phyloP scores from a whole-genome alignment of 225 moss, liverwort and hornwort genomes.

The Bryum argenteum region DNA sequence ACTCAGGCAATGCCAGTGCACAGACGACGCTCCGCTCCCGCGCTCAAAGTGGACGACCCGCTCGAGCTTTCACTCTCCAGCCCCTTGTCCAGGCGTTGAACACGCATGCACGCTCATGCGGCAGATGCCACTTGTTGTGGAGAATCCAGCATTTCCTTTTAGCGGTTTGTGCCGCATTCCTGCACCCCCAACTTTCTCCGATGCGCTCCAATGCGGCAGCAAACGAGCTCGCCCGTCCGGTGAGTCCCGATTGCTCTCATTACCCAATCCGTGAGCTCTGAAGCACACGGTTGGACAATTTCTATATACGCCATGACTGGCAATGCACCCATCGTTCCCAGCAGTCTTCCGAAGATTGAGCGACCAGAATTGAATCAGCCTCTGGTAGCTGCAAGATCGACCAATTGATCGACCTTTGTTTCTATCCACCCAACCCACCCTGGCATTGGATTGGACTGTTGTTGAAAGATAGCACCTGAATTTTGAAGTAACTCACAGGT shows the following conservation, averaged over 20 bases:
- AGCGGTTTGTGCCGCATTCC: conserved; percentile 3
- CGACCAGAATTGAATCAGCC: too few species aligned
- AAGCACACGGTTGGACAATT: conserved; percentile 5
- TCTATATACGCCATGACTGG: neutral
- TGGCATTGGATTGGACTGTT: too few species aligned
- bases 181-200: conserved; percentile 23
- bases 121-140: conserved; percentile 18
- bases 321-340: neutral
- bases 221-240: conserved; percentile 32
- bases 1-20: neutral
- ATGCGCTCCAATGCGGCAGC: conserved; percentile 12
- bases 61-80: conserved; percentile 51
- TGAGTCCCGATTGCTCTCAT: conserved; percentile 23
- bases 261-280: conserved; percentile 29
- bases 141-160: neutral
- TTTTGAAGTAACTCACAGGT: too few species aligned
- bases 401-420: too few species aligned
- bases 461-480: too few species aligned
- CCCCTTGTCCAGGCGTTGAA: conserved; percentile 38
- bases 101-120: conserved; percentile 20
- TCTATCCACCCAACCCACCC: too few species aligned
- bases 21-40: conserved; percentile 20
- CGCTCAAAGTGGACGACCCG: conserved; percentile 42
- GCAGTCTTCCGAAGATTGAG: too few species aligned
- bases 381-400: too few species aligned